phyloP scores from a whole-genome alignment of 352 stramenopile species.

The Globisporangium acanthophoron region DNA sequence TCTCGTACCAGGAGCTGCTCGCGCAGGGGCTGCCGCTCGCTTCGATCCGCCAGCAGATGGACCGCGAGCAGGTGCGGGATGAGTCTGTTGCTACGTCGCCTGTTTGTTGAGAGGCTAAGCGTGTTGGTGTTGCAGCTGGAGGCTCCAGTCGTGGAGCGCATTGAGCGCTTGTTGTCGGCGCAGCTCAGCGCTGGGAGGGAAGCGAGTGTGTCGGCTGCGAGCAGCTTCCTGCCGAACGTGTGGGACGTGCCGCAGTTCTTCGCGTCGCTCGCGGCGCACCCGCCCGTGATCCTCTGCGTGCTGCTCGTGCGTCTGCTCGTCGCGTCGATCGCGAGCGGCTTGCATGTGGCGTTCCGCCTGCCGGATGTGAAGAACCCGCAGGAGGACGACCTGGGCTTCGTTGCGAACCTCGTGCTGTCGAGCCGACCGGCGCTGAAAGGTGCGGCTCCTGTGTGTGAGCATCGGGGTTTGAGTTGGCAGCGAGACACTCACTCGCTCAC shows the following conservation, averaged over 20 bases:
- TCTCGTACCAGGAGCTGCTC: slow-evolving; percentile 60
- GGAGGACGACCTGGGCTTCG: slow-evolving; percentile 60
- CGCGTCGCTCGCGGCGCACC: slow-evolving; percentile 40
- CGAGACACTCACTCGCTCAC: background rate
- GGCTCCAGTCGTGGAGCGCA: slow-evolving; percentile 22
- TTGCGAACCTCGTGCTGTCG: slow-evolving; percentile 52
- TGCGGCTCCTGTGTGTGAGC: slow-evolving; percentile 7
- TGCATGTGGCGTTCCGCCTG: slow-evolving; percentile 41
- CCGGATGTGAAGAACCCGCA: slow-evolving; percentile 60
- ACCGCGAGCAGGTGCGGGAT: slow-evolving; percentile 51
- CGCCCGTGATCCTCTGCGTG: slow-evolving; percentile 60
- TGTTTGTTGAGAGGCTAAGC: background rate
- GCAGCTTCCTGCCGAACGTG: slow-evolving; percentile 47
- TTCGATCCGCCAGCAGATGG: slow-evolving; percentile 62
- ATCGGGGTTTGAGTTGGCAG: background rate
- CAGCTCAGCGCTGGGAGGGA: slow-evolving; percentile 33
- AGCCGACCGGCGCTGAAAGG: slow-evolving; percentile 62
- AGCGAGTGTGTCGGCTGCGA: slow-evolving; percentile 9
- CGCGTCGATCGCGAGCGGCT: slow-evolving; percentile 20
- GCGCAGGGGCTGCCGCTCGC: slow-evolving; percentile 52
- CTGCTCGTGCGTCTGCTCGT: slow-evolving; percentile 55
- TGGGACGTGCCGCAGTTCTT: slow-evolving; percentile 46
- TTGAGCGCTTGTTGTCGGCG: slow-evolving; percentile 43
- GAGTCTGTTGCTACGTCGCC: background rate
- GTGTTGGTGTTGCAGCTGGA: background rate